A percentile compares a stretch with the other conserved stretches of the same genome.
These are phyloP conservation scores for Komagataella pseudopastoris DNA, from an alignment of 805 yeast genomes.

Conservation along the genomic window DNA sequence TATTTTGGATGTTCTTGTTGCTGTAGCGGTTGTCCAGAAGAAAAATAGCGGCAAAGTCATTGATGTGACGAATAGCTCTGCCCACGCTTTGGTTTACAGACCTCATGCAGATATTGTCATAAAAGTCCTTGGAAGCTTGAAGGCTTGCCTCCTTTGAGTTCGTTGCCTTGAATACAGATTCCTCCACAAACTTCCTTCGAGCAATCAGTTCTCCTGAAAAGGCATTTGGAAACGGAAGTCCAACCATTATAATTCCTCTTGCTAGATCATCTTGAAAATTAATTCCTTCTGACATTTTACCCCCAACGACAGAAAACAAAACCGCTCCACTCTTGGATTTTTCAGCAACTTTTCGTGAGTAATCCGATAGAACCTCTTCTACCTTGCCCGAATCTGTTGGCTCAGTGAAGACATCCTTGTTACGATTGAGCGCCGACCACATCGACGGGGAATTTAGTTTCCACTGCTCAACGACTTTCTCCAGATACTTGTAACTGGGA, in stretches of 20 bases:
- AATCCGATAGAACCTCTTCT: conserved; percentile 33
- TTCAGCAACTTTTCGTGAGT: conserved; percentile 25
- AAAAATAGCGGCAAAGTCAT: conserved; percentile 68
- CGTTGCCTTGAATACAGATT: conserved; percentile 31
- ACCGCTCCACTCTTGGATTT: conserved; percentile 38
- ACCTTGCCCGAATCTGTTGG: conserved; percentile 27
- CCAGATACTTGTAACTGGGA: conserved; percentile 71
- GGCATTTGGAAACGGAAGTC: conserved; percentile 81
- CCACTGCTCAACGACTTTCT: conserved; percentile 42
- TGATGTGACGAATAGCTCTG: conserved; percentile 73
- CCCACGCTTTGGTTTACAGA: conserved; percentile 91
- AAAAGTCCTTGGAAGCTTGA: conserved; percentile 37
- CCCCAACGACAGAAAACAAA: conserved; percentile 81
- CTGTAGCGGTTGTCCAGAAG: conserved; percentile 55
- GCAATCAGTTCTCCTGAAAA: conserved; percentile 73
- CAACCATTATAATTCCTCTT: conserved; percentile 74
- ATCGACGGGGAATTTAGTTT: conserved; percentile 14
- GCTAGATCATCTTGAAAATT: conserved; percentile 85
- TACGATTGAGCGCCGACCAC: conserved; percentile 18
- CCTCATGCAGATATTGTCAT: conserved; percentile 80
- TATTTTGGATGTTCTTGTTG: conserved; percentile 27
- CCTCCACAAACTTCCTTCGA: conserved; percentile 50
- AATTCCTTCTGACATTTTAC: conserved; percentile 86
- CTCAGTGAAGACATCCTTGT: conserved; percentile 46
- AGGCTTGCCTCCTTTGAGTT: conserved; percentile 31